phyloP scores from a whole-genome alignment of 345 rosid genomes.

The Gossypium mustelinum region DNA sequence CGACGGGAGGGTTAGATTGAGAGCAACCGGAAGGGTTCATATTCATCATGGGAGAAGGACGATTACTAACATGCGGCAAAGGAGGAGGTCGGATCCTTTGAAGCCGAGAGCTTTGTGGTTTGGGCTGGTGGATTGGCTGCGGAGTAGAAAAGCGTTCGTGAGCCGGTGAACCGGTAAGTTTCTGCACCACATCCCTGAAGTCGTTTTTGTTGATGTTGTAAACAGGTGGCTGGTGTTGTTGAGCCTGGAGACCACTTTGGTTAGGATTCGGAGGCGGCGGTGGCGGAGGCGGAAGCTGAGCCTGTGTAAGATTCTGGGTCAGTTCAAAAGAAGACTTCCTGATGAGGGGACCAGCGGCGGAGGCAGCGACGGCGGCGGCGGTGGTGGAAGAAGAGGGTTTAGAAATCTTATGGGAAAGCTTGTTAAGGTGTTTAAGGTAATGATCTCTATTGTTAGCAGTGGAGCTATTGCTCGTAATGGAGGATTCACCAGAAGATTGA shows the following conservation, averaged over 20 bases:
- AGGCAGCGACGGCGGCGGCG: neutral
- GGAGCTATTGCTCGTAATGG: slow-evolving; percentile 24
- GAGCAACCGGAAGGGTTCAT: slow-evolving; percentile 20
- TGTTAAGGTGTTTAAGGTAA: slow-evolving; percentile 65
- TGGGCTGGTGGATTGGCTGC: slow-evolving; percentile 67
- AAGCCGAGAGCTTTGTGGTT: slow-evolving; percentile 77
- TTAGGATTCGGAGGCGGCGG: slow-evolving; percentile 21
- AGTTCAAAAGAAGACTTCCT: slow-evolving; percentile 41
- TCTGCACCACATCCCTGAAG: slow-evolving; percentile 94
- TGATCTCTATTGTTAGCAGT: slow-evolving; percentile 27
- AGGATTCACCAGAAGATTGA: slow-evolving; percentile 49
- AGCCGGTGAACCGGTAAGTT: slow-evolving; percentile 88
- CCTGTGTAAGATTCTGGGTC: slow-evolving; percentile 2
- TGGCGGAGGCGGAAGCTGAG: slow-evolving; percentile 16
- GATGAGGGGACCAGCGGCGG: slow-evolving; percentile 19
- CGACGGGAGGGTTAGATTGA: slow-evolving; percentile 4
- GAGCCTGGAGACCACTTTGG: slow-evolving; percentile 30
- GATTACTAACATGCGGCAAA: slow-evolving; percentile 62
- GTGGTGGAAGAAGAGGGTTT: slow-evolving; percentile 31
- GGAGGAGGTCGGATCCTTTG: slow-evolving; percentile 98
- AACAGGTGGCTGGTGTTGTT: slow-evolving; percentile 76
- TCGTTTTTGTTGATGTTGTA: slow-evolving; percentile 91
- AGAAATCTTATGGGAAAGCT: slow-evolving; percentile 77
- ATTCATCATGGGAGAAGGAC: slow-evolving; percentile 58
- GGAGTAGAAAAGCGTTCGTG: slow-evolving; percentile 74